phyloP scores from a whole-genome alignment of 345 rosid genomes.

The Pistacia vera region DNA sequence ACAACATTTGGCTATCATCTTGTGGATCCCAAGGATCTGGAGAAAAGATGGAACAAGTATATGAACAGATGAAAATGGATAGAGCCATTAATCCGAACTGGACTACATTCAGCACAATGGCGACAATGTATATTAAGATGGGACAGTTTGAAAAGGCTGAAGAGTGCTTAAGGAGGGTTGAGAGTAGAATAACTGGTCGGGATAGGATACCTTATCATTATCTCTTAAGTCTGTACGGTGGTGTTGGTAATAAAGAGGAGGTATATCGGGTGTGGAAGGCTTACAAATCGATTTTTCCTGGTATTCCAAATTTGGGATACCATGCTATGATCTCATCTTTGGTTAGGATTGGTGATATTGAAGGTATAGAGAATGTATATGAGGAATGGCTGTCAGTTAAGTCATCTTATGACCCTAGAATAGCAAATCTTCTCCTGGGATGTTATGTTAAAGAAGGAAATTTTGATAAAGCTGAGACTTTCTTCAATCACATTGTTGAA shows the following conservation, averaged over 20 bases:
- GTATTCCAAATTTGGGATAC: slow-evolving; percentile 79
- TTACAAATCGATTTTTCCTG: slow-evolving; percentile 79
- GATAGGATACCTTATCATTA: slow-evolving; percentile 86
- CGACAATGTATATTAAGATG: slow-evolving; percentile 83
- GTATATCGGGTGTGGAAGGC: slow-evolving; percentile 73
- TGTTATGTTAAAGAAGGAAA: slow-evolving; percentile 62
- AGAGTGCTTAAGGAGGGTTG: slow-evolving; percentile 75
- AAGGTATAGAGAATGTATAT: slow-evolving; percentile 71
- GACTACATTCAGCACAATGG: slow-evolving; percentile 95
- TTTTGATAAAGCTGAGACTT: slow-evolving; percentile 56
- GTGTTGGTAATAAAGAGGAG: slow-evolving; percentile 70
- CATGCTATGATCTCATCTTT: slow-evolving; percentile 80
- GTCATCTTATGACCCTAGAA: slow-evolving; percentile 78
- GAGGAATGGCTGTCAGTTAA: slow-evolving; percentile 80
- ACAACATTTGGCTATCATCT: slow-evolving; percentile 93
- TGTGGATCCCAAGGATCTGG: slow-evolving; percentile 66
- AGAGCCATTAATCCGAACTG: slow-evolving; percentile 66
- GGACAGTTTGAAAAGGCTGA: slow-evolving; percentile 76
- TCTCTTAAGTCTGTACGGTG: slow-evolving; percentile 80
- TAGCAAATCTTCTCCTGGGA: slow-evolving; percentile 74
- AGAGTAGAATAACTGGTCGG: slow-evolving; percentile 81
- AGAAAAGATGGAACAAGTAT: slow-evolving; percentile 80
- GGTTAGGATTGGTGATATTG: slow-evolving; percentile 64
- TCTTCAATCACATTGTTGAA: slow-evolving; percentile 64
- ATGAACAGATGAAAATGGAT: slow-evolving; percentile 70